These are phyloP conservation scores for Umbilicus rupestris DNA, from an alignment of 164 flowering plant genomes.

Conservation along the genomic window DNA sequence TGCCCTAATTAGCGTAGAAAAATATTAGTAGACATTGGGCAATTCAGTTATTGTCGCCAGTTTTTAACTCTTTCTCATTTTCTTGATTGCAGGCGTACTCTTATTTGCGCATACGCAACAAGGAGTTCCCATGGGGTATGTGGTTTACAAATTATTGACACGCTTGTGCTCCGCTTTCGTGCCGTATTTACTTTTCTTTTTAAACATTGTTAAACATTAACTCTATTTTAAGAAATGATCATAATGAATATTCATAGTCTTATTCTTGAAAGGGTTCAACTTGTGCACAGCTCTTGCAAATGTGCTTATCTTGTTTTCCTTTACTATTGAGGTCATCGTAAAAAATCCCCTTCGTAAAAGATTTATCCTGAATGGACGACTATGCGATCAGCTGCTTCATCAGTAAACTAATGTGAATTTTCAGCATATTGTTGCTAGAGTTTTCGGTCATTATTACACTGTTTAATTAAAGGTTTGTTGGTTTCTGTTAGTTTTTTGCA, in stretches of 20 bases:
- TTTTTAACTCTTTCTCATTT: not conserved
- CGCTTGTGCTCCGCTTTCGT: not conserved
- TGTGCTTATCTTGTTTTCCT: not conserved
- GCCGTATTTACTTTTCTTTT: not conserved
- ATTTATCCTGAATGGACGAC: not conserved
- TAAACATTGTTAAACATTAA: not conserved
- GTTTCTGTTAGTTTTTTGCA: no score
- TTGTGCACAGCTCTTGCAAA: not conserved
- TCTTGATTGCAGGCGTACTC: constrained; percentile 53
- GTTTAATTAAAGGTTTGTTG: no score
- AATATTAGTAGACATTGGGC: not conserved
- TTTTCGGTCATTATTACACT: no score
- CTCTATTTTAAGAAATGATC: not conserved
- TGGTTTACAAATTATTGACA: not conserved
- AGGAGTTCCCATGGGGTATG: constrained; percentile 99
- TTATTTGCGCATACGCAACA: constrained; percentile 81
- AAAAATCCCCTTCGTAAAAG: not conserved
- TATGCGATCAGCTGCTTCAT: no score
- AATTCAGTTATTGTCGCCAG: not conserved
- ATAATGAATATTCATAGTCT: not conserved
- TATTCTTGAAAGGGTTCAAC: not conserved
- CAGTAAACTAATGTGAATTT: no score
- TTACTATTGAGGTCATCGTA: not conserved
- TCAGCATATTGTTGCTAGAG: no score
- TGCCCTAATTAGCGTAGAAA: not conserved